Evolutionary conservation across 306 rosid genomes (phyloP), one percentile per base, ranked within the genome.

Genomic region (Prunus mume): DNA sequence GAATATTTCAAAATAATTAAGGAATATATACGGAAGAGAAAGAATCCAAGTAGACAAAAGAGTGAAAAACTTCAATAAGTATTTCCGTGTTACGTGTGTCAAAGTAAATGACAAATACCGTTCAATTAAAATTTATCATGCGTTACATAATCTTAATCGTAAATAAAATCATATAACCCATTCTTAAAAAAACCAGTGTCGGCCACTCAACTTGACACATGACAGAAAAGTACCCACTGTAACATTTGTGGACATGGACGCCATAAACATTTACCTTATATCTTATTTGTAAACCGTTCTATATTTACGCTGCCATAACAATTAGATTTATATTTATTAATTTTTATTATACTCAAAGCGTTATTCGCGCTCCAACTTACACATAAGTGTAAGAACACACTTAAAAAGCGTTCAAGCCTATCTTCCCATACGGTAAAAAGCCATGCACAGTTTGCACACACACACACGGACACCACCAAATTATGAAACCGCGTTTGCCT

Each of bases 401-500:
- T 56, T 28, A 2, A 14, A 63, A 63, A 30, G 12, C 45, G 45
- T 30, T 14, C 1, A 63, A 63, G 30, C 4, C 68, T 63, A 22
- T 63, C 24, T 8, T 10, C 12, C 24, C 12, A 15, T 17, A 1
- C 22, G n/a, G n/a, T 63, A 28, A 63, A 38, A 9, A 63, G 43
- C 22, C 43, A 27, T 61, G 66, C 38, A 62, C 41, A 62, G 62
- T 56, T 56, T 10, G 24, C 12, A 22, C 28, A 58, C 49, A 32
- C 49, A 32, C 46, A 64, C 47, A 2, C 25, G 24, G 69, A 13
- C 45, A 30, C 46, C 49, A 27, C 3, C 27, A 38, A 65, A 65
- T 19, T 19, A 25, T 19, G 20, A 75, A 66, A 45, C 66, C 79
- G 73, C 28, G 73, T 76, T 38, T 18, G 43, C 3, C 38, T 52